Base-by-base conservation (phyloP, 2,329 filamentous ascomycete species). In the Epichloe aotearoae region DNA sequence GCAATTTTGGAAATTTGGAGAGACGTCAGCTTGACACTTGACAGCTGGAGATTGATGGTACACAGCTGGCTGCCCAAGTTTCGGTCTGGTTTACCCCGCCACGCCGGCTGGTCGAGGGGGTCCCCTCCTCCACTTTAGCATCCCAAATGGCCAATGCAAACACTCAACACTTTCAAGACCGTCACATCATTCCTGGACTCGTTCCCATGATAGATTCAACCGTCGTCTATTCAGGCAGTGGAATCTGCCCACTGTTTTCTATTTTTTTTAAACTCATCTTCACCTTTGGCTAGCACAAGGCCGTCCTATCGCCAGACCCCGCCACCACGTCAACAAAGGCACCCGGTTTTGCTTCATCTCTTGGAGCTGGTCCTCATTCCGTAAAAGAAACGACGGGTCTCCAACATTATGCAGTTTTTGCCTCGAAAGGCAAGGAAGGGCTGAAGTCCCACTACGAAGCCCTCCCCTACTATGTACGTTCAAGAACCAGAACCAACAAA, bases 171-270 rank as follows among this genome's bases (percentile, higher is more conserved):
- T 11, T 30, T 30, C 30, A 30, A 30, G 30, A 30, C 30, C 3
- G 30, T 30, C 26, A 30, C 26, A 30, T 30, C 26, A 30, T 30
- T 30, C 26, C 26, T 30, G 26, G 26, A 30, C 14, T 30, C 26
- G 42, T 17, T 30, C 6, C 38, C 10, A 19, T 36, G 46, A 47
- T 74, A 74, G 72, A 74, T 75, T 76, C 74, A 73, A 74, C 58
- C 60, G 73, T 70, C 72, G 52, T 74, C 74, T 75, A 75, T 65
- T 61, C 52, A 57, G 39, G 45, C 45, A 51, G 40, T 38, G 20
- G 20, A 47, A 37, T 37, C 49, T 47, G 49, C 30, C 44, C 6
- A 3, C 3, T n/a, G 44, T 49, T 36, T n/a, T 36, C 12, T 6
- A 3, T 14, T 30, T 44, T 23, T 58, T 34, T 7, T 2, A 8